Evolutionary conservation across 345 rosid genomes (phyloP), one percentile per base, ranked within the genome.

Genomic region (Firmiana major): DNA sequence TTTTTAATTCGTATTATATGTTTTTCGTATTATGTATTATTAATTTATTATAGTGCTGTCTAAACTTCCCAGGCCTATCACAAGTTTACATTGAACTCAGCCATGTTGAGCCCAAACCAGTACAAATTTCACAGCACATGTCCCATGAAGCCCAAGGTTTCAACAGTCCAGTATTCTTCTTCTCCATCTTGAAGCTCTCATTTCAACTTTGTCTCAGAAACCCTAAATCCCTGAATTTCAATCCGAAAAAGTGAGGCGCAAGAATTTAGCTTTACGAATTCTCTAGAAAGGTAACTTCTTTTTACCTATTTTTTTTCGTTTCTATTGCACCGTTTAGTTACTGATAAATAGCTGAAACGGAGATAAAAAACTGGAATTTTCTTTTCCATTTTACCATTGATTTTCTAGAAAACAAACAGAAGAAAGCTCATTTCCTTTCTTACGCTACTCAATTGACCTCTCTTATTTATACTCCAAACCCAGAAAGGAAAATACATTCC

Each of bases 191-290:
- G 17, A 21, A 17, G 54, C 46, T 46, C 58, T 45, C 63, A 40
- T 28, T 71, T 36, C 48, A 36, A 16, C 53, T 79, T 71, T 40
- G 71, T 31, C 51, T 65, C 69, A 17, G 21, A 73, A 81, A 77
- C 83, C 80, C 83, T 77, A 81, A 58, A 43, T 57, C 59, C 34
- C 36, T 43, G 6, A 11, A 67, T 67, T 43, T 22, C 10, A 45
- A 21, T 42, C 31, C 2, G n/a, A 24, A 38, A 57, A 75, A 28
- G n/a, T 17, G 38, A 22, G 21, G 7, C n/a, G 7, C 69, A 15
- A 66, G 45, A 78, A 15, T 53, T 73, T 15, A 42, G 42, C 77
- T 43, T 62, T 26, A 42, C 58, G 40, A 77, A 3, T 31, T 77
- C 15, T 15, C 46, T 3, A 38, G 11, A 21, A 71, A 75, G 73